Base-by-base conservation (phyloP, 495 filamentous ascomycete genomes). In the Xylaria venustula region DNA sequence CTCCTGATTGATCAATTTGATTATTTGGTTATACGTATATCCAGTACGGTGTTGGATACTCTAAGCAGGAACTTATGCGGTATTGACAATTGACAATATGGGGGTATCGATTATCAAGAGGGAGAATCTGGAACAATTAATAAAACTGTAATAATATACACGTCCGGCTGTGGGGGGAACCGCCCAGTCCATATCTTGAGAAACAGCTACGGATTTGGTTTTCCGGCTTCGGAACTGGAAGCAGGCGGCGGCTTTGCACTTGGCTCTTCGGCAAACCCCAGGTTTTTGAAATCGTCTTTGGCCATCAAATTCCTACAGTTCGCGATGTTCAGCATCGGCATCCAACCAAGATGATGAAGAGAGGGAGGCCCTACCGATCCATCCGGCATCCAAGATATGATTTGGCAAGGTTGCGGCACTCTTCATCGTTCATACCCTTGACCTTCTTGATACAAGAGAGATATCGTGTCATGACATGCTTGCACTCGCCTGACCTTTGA, bases 321-420 rank as follows among this genome's bases (percentile, higher is more conserved):
- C n/a, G n/a, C n/a, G n/a, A n/a, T 22, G 25, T 12, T 22, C 23
- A n/a, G 14, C 4, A 41, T 54, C 40, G 37, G 58, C 11, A 48
- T 48, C 22, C 1, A 41, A 3, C n/a, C 36, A 20, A 11, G 30
- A 56, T 7, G 34, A 20, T 28, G 45, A 55, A 57, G n/a, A 64
- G 11, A 19, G 34, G 25, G 25, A 82, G 6, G 1, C 14, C 89
- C 61, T 77, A 96, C 92, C 87, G 83, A 59, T 98, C 94, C 94
- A 98, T 98, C 41, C 94, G 86, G 73, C 94, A 98, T 41, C 83
- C 74, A 53, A 98, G 75, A 73, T 98, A 98, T 14, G 84, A 83
- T 74, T 97, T 97, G 23, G 92, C 91, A 58, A 97, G 73, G 67
- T 83, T 76, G 42, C 94, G 87, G 68, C 94, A 98, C 60, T 91